Base-by-base conservation (phyloP, 192 early-diverging fungal genomes). In the Backusella liffmaniae region DNA sequence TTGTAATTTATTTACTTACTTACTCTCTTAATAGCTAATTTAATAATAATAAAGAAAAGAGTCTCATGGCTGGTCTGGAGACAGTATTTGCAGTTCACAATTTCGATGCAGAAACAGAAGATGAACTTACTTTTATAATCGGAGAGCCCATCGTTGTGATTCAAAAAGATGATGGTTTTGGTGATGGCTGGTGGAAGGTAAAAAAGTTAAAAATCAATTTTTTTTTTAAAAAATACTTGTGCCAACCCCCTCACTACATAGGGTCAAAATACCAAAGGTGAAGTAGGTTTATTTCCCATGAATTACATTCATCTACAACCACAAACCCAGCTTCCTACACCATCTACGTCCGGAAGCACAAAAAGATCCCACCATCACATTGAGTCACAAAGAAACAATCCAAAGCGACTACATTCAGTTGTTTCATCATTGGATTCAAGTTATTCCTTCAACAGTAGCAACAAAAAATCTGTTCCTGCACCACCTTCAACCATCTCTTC, bases 111-210 rank as follows among this genome's bases (percentile, higher is more conserved):
- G 91, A 92, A 67, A 87, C 91, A 56, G 85, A 86, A 16, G 93
- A 94, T 75, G 93, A 94, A 75, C 85, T 94, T 30, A 81, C 83
- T n/a, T 93, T 94, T 75, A 68, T 80, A 30, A 81, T 82, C 46
- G 90, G 89, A 34, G 93, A 94, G 62, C 85, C 90, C 5, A 82
- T 94, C 5, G 79, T 91, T 21, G 88, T 94, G 0, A 73, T 93
- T n/a, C 90, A 94, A 73, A 87, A 82, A 67, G 93, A 94, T 71
- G 91, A 92, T 23, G 79, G 85, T 16, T 93, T 86, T 80, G 82
- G 83, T 30, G 93, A 94, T 80, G 93, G 93, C 21, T 94, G 93
- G 93, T 94, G 92, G 92, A 85, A 88, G 83, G 91, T 90, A 78
- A 9, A 26, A 37, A 21, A 15, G n/a, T 1, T 10, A n/a, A 26